These are phyloP conservation scores for Penicillium arizonense DNA, from an alignment of 495 filamentous ascomycete genomes.

Conservation along the genomic window DNA sequence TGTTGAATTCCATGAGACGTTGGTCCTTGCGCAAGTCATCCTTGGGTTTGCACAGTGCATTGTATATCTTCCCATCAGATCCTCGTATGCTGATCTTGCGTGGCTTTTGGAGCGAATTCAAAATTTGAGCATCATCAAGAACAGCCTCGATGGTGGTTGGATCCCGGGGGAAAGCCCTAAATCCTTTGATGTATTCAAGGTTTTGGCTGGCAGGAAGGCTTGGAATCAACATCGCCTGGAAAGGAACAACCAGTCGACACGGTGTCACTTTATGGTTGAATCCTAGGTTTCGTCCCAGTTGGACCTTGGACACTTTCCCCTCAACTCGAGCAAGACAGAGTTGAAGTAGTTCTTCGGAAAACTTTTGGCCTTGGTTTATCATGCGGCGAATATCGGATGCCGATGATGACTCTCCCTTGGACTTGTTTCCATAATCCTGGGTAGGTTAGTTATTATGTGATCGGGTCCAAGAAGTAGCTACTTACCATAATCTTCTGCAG, in stretches of 20 bases:
- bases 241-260: slow-evolving; percentile 80
- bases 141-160: slow-evolving; percentile 65
- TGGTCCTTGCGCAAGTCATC: slow-evolving; percentile 97
- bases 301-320: slow-evolving; percentile 66
- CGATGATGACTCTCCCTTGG: slow-evolving; percentile 37
- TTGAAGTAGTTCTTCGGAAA: slow-evolving; percentile 78
- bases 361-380: slow-evolving; percentile 74
- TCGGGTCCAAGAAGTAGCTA: not conserved
- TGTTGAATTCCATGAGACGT: slow-evolving; percentile 98
- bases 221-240: slow-evolving; percentile 80
- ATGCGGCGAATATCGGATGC: slow-evolving; percentile 61
- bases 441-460: slow-evolving; percentile 12
- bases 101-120: slow-evolving; percentile 89
- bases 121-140: slow-evolving; percentile 79
- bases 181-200: slow-evolving; percentile 62
- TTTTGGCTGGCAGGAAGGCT: slow-evolving; percentile 75
- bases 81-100: slow-evolving; percentile 86
- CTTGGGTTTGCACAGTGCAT: slow-evolving; percentile 93
- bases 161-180: slow-evolving; percentile 75
- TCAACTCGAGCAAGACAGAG: slow-evolving; percentile 75
- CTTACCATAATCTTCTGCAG: slow-evolving; percentile 47
- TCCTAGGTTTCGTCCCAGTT: slow-evolving; percentile 68
- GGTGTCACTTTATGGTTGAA: slow-evolving; percentile 85
- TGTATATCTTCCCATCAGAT: slow-evolving; percentile 83
- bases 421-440: slow-evolving; percentile 45